Percentiles rank a stretch among this genome's conserved stretches.
Conservation (phyloP, 371 early-diverging fungal genomes). For the Mucor saturninus region DNA sequence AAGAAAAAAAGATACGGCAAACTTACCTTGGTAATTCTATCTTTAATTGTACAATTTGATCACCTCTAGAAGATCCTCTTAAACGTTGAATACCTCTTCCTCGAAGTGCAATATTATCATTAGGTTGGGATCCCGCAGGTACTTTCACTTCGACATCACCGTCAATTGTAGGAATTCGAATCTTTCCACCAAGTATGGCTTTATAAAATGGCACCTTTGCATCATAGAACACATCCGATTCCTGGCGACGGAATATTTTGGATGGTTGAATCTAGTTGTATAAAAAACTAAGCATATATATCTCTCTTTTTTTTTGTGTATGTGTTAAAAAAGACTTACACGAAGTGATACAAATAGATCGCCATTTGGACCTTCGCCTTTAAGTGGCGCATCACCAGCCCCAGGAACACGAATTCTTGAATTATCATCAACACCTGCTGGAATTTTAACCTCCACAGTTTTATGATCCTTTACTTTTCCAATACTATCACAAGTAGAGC, state of each 20-base stretch:
- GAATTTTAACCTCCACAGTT: conserved; percentile 77
- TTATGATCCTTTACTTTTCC: conserved; percentile 77
- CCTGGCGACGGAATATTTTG: conserved; percentile 77
- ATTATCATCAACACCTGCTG: conserved; percentile 70
- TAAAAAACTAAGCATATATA: too few relatives aligned
- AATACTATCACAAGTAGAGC: conserved; percentile 79
- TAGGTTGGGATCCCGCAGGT: conserved; percentile 85
- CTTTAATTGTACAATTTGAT: conserved; percentile 84
- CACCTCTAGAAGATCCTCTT: conserved; percentile 67
- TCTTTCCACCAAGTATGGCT: conserved; percentile 85
- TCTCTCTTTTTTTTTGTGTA: neutral
- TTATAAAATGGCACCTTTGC: conserved; percentile 80
- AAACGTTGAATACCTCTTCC: conserved; percentile 74
- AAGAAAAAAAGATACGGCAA: neutral
- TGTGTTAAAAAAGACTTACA: conserved; percentile 8
- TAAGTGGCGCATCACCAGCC: conserved; percentile 87
- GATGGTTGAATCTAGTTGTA: conserved; percentile 55
- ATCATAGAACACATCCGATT: conserved; percentile 75
- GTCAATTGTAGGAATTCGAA: conserved; percentile 87
- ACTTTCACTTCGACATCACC: conserved; percentile 91
- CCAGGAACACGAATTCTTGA: conserved; percentile 72
- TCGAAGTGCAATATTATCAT: conserved; percentile 76
- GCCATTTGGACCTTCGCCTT: conserved; percentile 74
- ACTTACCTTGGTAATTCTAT: conserved; percentile 73
- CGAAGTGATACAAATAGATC: conserved; percentile 72